phyloP scores from a whole-genome alignment of 768 basidiomycete species.

The Trametes gibbosa region DNA sequence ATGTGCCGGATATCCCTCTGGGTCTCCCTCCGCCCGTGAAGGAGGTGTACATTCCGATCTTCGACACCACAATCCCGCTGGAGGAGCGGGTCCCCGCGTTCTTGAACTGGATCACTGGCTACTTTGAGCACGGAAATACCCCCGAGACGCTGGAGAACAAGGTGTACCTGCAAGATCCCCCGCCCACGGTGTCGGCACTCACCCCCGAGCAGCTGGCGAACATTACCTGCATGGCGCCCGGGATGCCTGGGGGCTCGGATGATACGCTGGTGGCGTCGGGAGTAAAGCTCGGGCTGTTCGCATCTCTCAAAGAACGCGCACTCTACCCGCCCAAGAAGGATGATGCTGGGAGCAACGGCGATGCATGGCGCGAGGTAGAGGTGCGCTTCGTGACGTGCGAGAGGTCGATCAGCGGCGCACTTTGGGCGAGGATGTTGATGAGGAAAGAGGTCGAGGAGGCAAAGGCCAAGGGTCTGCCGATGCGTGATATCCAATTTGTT shows the following conservation, averaged over 20 bases:
- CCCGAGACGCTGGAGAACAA: conserved; percentile 13
- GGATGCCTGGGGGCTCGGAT: conserved; percentile 16
- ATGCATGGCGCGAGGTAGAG: conserved; percentile 1
- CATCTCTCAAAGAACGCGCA: background rate
- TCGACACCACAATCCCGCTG: conserved; percentile 1
- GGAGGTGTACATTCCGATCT: conserved; percentile 3
- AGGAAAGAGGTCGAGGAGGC: conserved; percentile 5
- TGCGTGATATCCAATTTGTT: conserved; percentile 2
- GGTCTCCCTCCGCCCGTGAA: background rate
- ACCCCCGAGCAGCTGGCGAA: background rate
- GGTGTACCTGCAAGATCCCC: conserved; percentile 1
- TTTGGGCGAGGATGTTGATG: background rate
- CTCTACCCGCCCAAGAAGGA: conserved; percentile 6
- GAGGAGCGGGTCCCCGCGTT: background rate
- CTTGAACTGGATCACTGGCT: conserved; percentile 7
- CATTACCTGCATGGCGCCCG: conserved; percentile 1
- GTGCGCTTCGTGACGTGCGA: conserved; percentile 7
- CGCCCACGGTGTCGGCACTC: conserved; percentile 14
- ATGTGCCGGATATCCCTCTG: background rate
- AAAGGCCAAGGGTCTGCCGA: background rate
- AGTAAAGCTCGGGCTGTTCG: background rate
- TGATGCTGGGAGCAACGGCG: background rate
- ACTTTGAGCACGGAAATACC: background rate
- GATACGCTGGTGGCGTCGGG: background rate
- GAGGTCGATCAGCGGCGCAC: conserved; percentile 1